Conservation (phyloP, 495 filamentous ascomycete species). For the Penicillium coprophilum region DNA sequence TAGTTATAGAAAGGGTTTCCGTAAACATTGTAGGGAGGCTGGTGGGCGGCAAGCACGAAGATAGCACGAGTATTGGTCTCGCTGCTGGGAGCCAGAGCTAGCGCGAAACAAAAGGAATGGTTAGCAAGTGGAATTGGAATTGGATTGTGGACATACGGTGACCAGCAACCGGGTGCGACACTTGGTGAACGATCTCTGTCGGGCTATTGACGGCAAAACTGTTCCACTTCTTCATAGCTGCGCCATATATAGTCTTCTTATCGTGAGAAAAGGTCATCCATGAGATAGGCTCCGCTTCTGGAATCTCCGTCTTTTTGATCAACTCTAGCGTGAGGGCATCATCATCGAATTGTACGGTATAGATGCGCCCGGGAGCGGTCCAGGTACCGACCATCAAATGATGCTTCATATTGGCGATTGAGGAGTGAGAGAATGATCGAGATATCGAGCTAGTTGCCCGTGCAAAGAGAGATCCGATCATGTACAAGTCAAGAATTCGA, state of each 20-base stretch:
- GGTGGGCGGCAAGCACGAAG: slow-evolving; percentile 74
- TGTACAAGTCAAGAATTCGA: neutral
- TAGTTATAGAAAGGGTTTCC: slow-evolving; percentile 85
- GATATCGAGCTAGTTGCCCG: slow-evolving; percentile 10
- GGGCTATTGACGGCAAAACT: slow-evolving; percentile 74
- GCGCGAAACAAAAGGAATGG: neutral
- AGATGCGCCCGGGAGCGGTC: slow-evolving; percentile 82
- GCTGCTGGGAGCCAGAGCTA: slow-evolving; percentile 64
- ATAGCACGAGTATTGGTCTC: slow-evolving; percentile 82
- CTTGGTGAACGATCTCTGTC: slow-evolving; percentile 74
- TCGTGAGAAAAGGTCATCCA: slow-evolving; percentile 88
- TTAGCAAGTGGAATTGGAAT: neutral
- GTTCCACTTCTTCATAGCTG: slow-evolving; percentile 87
- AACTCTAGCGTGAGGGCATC: slow-evolving; percentile 66
- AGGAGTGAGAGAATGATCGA: slow-evolving; percentile 20
- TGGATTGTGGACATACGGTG: slow-evolving; percentile 49
- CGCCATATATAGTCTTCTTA: slow-evolving; percentile 81
- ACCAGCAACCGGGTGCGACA: slow-evolving; percentile 67
- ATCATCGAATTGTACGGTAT: slow-evolving; percentile 80
- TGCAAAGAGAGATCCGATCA: slow-evolving; percentile 15
- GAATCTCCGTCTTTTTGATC: slow-evolving; percentile 76
- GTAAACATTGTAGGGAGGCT: slow-evolving; percentile 77
- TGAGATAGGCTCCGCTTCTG: slow-evolving; percentile 78
- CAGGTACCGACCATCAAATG: slow-evolving; percentile 84
- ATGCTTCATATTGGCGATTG: slow-evolving; percentile 61